A percentile compares a stretch with the other conserved stretches of the same genome.
Conservation (phyloP, 148 eudicot species). For the Nyssa sinensis region DNA sequence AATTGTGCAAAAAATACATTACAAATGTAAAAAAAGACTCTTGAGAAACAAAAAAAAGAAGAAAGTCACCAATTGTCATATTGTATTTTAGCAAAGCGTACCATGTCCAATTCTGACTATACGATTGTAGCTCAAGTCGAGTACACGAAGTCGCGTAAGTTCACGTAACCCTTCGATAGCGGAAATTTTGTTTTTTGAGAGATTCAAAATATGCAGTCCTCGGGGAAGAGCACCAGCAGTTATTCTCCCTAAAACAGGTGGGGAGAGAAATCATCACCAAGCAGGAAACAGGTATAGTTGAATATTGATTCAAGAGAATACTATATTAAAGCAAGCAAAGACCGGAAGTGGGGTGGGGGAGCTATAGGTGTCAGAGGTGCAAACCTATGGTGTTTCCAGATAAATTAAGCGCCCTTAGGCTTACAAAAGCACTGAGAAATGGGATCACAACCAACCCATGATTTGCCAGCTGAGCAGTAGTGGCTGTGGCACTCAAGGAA, state of each 20-base stretch:
- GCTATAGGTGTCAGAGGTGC: no score
- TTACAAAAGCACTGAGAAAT: constrained; percentile 76
- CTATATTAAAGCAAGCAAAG: background rate
- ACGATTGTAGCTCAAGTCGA: constrained; percentile 91
- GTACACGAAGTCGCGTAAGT: constrained; percentile 85
- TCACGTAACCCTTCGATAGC: constrained; percentile 90
- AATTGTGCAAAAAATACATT: background rate
- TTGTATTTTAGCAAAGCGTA: constrained; percentile 27
- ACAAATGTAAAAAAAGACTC: background rate
- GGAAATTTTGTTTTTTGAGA: constrained; percentile 83
- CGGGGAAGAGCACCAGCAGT: constrained; percentile 95
- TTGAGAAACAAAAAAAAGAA: background rate
- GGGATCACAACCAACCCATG: constrained; percentile 91
- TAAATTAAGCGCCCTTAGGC: constrained; percentile 77
- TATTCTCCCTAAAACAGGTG: constrained; percentile 59
- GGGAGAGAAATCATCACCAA: background rate
- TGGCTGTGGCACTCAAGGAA: constrained; percentile 62
- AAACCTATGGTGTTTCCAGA: constrained; percentile 91
- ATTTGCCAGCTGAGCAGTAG: constrained; percentile 75
- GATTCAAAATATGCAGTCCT: constrained; percentile 77
- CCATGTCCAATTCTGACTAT: constrained; percentile 92
- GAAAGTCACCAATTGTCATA: background rate
- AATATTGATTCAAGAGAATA: background rate
- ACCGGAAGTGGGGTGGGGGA: background rate
- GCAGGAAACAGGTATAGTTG: background rate